Evolutionary conservation across 345 rosid genomes (phyloP).

Genomic region (Brassica cretica): DNA sequence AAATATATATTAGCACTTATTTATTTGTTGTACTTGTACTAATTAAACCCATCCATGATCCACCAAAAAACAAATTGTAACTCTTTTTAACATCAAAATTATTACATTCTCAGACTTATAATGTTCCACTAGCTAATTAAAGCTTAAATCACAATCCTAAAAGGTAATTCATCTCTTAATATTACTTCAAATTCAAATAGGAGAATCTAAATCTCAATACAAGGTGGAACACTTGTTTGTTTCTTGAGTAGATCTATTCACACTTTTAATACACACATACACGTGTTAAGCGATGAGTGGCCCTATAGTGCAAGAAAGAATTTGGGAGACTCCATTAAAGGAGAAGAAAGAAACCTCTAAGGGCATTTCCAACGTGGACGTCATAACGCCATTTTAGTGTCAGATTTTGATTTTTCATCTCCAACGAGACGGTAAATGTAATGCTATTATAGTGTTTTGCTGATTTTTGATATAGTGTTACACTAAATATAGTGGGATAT

Average conservation of each 20-base stretch:
- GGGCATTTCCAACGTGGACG: no score
- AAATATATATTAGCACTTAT: neutral
- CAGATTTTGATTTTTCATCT: no score
- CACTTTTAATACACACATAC: neutral
- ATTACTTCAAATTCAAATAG: neutral
- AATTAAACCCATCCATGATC: constrained; percentile 4
- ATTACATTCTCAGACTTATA: constrained; percentile 2
- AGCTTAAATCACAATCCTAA: neutral
- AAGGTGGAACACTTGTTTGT: constrained; percentile 14
- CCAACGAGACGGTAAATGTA: no score
- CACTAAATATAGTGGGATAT: no score
- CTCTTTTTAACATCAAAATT: neutral
- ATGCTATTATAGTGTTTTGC: no score
- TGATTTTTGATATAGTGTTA: no score
- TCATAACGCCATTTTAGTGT: no score
- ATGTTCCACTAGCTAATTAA: neutral
- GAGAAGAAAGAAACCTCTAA: constrained; percentile 31
- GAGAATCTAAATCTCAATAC: neutral
- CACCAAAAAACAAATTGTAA: neutral
- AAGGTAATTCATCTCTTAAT: neutral
- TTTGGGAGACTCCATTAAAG: constrained; percentile 17
- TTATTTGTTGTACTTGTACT: neutral
- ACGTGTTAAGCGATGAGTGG: constrained; percentile 24
- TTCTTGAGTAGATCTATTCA: constrained; percentile 13
- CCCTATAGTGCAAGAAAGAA: neutral